These are phyloP conservation scores for Nakazawaea populi DNA, from an alignment of 805 yeast genomes.

Conservation along the genomic window DNA sequence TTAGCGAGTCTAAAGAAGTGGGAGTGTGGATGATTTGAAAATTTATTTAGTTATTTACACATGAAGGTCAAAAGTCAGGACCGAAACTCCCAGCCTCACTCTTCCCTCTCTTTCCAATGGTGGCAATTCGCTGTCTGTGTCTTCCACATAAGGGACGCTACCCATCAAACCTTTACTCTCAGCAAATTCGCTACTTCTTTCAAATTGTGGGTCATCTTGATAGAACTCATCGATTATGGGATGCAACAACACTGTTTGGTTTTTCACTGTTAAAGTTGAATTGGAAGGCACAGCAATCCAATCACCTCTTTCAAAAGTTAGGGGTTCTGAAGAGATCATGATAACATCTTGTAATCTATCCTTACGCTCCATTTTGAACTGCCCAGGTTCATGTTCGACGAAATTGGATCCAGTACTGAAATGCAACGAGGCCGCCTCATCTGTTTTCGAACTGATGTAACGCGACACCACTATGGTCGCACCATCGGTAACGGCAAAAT, in stretches of 20 bases:
- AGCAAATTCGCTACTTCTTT: conserved; percentile 76
- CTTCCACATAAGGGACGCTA: conserved; percentile 66
- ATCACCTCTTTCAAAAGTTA: conserved; percentile 94
- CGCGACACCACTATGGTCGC: conserved; percentile 78
- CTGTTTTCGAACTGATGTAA: conserved; percentile 81
- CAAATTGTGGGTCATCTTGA: conserved; percentile 59
- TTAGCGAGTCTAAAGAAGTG: too few relatives aligned
- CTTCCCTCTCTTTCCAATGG: conserved; percentile 75
- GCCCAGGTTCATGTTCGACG: conserved; percentile 85
- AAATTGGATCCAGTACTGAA: conserved; percentile 92
- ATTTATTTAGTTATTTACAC: too few relatives aligned
- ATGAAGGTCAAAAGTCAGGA: too few relatives aligned
- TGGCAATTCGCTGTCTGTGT: conserved; percentile 52
- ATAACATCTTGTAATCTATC: conserved; percentile 91
- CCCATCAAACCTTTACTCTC: conserved; percentile 92
- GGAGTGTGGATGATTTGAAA: too few relatives aligned
- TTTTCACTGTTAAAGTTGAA: conserved; percentile 72
- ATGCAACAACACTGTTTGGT: conserved; percentile 83
- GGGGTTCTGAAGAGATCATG: conserved; percentile 93
- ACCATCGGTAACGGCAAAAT: conserved; percentile 96
- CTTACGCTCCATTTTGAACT: conserved; percentile 88
- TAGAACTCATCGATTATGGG: conserved; percentile 90
- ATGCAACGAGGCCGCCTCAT: conserved; percentile 95
- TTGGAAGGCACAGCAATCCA: conserved; percentile 98
- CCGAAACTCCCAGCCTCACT: conserved; percentile 13